These are phyloP conservation scores for Quercus ilex DNA, from an alignment of 306 rosid genomes.

Conservation along the genomic window DNA sequence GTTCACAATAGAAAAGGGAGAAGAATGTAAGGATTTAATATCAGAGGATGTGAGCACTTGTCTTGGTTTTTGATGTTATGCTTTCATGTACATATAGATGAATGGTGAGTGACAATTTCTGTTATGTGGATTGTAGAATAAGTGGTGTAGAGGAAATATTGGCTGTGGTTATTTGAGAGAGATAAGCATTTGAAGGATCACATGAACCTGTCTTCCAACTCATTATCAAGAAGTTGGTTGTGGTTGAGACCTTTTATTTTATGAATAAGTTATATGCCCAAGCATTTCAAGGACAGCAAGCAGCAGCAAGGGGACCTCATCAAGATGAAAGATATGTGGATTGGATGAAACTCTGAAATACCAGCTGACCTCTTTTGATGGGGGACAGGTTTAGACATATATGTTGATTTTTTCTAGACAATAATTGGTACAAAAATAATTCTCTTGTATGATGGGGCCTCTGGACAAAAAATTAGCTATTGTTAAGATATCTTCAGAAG, in stretches of 20 bases:
- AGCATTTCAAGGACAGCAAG: background rate
- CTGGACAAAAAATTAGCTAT: too few relatives aligned
- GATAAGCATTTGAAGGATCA: constrained; percentile 7
- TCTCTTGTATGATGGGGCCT: background rate
- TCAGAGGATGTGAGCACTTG: constrained; percentile 8
- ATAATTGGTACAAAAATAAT: background rate
- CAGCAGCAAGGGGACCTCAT: background rate
- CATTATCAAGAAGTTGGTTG: background rate
- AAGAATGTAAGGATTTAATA: background rate
- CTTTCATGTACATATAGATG: background rate
- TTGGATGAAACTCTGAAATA: too few relatives aligned
- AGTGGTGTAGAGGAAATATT: background rate
- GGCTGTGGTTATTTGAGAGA: background rate
- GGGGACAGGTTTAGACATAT: background rate
- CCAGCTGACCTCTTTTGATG: too few relatives aligned
- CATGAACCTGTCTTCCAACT: constrained; percentile 21
- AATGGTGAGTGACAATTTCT: background rate
- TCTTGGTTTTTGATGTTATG: background rate
- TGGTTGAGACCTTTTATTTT: constrained; percentile 6
- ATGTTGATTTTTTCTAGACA: background rate
- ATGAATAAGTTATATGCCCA: background rate
- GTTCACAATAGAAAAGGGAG: background rate
- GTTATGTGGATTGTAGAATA: background rate
- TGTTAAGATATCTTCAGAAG: too few relatives aligned
- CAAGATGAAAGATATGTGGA: background rate